Evolutionary conservation across 176 grass and related monocot species (phyloP), one percentile per base, ranked within the genome.

Genomic region (Raddia distichophylla): DNA sequence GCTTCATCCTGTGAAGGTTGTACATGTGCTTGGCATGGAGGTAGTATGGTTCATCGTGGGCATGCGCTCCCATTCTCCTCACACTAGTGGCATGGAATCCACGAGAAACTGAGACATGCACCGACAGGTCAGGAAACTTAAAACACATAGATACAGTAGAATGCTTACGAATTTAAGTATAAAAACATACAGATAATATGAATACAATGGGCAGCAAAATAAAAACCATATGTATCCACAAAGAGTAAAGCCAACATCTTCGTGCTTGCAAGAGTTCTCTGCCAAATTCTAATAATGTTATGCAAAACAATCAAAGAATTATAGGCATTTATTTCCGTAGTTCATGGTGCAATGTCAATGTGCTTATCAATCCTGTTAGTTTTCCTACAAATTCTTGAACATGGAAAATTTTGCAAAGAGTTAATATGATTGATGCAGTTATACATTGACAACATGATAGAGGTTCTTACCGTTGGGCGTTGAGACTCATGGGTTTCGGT

Each of bases 11-110:
- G 53, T 84, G 70, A 45, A 95, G 67, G 80, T 88, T 95, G 84
- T 95, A 92, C 93, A 95, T 95, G 85, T 95, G 93, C 75, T 92
- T 95, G 44, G 93, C 62, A 40, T 95, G 93, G 48, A 90, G 10
- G 37, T 92, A 95, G 69, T 80, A 92, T 35, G 85, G 84, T 7
- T 89, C 89, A 7, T 87, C 87, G 51, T 92, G 87, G 0, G 64
- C 77, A 19, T 87, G 81, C 0, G 67, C 86, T 70, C 93, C 89
- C 93, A 95, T 95, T 78, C 75, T 83, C 77, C 89, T 95, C 17
- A 53, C 3, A 8, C 70, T 85, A 32, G 90, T 95, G 7, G 75
- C 87, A 60, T 95, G 87, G 27, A 95, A 83, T 74, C 71, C 78
- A 37, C 79, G 82, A 61, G 78, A 55, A 52, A 62, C 93, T 92